Evolutionary conservation across 1,284 basidiomycete species (phyloP).

Genomic region (Moesziomyces sp.): DNA sequence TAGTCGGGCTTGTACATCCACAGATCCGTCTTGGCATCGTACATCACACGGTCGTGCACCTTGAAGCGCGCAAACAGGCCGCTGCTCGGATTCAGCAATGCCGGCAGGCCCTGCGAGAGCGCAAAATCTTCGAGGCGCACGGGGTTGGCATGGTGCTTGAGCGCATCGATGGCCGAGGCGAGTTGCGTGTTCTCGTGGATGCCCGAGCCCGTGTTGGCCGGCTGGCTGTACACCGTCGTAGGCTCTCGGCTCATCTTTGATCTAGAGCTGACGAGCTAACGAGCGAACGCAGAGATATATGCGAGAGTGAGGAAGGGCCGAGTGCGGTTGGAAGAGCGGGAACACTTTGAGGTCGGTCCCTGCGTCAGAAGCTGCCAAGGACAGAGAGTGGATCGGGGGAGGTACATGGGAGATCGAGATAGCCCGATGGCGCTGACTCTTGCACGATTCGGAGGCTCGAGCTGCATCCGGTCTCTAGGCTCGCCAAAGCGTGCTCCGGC

Average conservation of each 20-base stretch:
- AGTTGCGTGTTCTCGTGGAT: constrained; percentile 86
- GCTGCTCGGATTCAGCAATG: constrained; percentile 75
- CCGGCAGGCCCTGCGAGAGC: constrained; percentile 78
- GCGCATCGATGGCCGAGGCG: constrained; percentile 81
- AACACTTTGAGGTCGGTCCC: constrained; percentile 7
- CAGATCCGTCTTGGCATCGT: constrained; percentile 83
- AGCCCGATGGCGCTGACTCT: too few species aligned
- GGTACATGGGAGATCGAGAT: too few species aligned
- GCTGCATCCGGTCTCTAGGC: constrained; percentile 10
- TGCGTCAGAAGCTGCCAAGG: constrained; percentile 4
- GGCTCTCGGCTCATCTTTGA: constrained; percentile 29
- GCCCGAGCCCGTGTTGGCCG: constrained; percentile 82
- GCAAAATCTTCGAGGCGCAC: constrained; percentile 86
- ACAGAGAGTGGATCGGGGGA: not conserved
- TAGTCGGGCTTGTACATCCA: constrained; percentile 89
- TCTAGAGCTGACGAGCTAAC: too few species aligned
- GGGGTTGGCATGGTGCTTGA: constrained; percentile 79
- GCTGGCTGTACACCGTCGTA: constrained; percentile 78
- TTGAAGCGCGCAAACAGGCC: constrained; percentile 81
- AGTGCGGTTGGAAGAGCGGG: too few species aligned
- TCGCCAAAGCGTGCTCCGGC: too few species aligned
- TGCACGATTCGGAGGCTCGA: constrained; percentile 4
- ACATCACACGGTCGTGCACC: constrained; percentile 79
- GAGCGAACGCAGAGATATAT: not conserved
- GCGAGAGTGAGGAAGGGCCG: not conserved